A percentile compares a stretch with the other conserved stretches of the same genome.
phyloP scores from a whole-genome alignment of 2,329 filamentous ascomycete species.

The Sphaerulina vaccinii region DNA sequence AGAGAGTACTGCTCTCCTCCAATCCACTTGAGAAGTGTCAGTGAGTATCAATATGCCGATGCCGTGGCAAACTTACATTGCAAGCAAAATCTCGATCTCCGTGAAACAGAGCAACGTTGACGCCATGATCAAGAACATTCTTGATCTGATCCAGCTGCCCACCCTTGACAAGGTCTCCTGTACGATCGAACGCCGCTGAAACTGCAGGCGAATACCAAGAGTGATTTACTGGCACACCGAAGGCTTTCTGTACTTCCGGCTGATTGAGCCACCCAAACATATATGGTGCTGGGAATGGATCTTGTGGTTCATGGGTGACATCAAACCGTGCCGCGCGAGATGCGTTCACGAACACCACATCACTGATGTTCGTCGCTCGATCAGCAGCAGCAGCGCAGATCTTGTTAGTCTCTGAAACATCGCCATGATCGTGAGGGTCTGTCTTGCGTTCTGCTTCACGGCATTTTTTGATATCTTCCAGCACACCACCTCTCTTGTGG shows the following conservation, averaged over 20 bases:
- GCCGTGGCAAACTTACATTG: slow-evolving; percentile 29
- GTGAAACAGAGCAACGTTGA: slow-evolving; percentile 68
- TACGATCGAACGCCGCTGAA: slow-evolving; percentile 40
- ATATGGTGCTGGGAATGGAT: slow-evolving; percentile 47
- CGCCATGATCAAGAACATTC: slow-evolving; percentile 42
- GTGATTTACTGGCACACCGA: slow-evolving; percentile 53
- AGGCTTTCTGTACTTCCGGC: slow-evolving; percentile 55
- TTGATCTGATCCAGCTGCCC: slow-evolving; percentile 42
- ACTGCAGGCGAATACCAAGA: slow-evolving; percentile 38
- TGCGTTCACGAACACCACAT: slow-evolving; percentile 45
- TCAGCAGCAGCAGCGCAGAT: slow-evolving; percentile 32
- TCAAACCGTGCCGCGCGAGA: slow-evolving; percentile 57
- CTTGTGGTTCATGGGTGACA: slow-evolving; percentile 49
- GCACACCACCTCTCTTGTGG: slow-evolving; percentile 51
- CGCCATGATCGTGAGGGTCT: slow-evolving; percentile 52
- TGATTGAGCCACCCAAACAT: slow-evolving; percentile 58
- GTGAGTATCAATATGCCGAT: too few relatives aligned
- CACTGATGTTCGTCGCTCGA: slow-evolving; percentile 48
- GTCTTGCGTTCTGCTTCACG: slow-evolving; percentile 47
- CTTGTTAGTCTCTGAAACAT: slow-evolving; percentile 36
- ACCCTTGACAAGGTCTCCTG: slow-evolving; percentile 44
- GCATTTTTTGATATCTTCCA: slow-evolving; percentile 55
- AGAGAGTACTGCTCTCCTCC: slow-evolving; percentile 56
- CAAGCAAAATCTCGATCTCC: slow-evolving; percentile 60
- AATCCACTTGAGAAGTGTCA: slow-evolving; percentile 44